Percentiles rank a stretch among this genome's conserved stretches.
Evolutionary conservation across 306 rosid genomes (phyloP).

Genomic region (Coriaria nepalensis): DNA sequence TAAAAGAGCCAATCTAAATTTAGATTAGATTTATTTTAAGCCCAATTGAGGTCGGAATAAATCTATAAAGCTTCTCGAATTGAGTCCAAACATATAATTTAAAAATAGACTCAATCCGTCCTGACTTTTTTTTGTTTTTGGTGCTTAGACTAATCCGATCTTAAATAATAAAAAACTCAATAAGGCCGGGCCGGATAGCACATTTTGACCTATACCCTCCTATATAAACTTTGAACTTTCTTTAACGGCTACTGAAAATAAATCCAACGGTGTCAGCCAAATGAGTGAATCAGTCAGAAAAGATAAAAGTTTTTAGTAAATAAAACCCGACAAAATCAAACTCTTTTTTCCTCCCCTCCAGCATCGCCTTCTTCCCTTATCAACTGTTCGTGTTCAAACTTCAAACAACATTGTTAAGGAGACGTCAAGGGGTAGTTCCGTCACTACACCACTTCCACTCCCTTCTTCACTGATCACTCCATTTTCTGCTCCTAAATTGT

Average conservation of each 20-base stretch:
- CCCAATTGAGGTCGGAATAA: no score
- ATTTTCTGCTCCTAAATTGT: not conserved
- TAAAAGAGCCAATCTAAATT: no score
- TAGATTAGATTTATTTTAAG: no score
- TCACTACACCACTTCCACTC: conserved; percentile 25
- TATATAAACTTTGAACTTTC: conserved; percentile 23
- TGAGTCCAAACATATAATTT: no score
- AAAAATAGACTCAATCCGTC: no score
- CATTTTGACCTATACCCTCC: no score
- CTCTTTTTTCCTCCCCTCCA: conserved; percentile 60
- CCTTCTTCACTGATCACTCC: not conserved
- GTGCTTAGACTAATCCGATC: no score
- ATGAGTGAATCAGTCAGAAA: conserved; percentile 39
- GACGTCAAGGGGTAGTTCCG: conserved; percentile 51
- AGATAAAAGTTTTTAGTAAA: conserved; percentile 24
- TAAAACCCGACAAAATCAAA: conserved; percentile 77
- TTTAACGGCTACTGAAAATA: conserved; percentile 26
- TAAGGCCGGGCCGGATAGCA: no score
- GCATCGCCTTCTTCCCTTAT: conserved; percentile 43
- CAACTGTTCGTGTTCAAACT: conserved; percentile 49
- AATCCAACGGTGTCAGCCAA: conserved; percentile 1
- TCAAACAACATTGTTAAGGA: conserved; percentile 17
- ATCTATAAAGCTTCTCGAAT: no score
- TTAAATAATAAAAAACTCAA: no score
- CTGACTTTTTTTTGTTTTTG: no score